Conservation (phyloP, 331 rosid genomes). For the Acacia pycnantha region DNA sequence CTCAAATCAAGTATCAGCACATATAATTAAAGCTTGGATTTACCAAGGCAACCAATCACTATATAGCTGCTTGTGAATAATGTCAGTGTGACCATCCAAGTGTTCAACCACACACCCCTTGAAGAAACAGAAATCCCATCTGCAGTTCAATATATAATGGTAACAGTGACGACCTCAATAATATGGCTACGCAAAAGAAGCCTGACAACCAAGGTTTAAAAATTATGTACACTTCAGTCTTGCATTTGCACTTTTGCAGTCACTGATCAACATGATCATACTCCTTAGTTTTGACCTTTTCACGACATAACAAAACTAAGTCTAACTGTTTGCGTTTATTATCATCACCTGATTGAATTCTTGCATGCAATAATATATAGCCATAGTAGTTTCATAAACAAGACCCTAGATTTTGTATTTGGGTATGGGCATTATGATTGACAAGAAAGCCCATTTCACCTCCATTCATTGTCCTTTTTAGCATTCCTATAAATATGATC, state of each 20-base stretch:
- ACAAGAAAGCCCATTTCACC: conserved; percentile 14
- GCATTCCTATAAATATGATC: not conserved
- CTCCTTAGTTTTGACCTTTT: not conserved
- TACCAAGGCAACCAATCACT: conserved; percentile 89
- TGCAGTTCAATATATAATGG: conserved; percentile 39
- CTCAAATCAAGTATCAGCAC: conserved; percentile 21
- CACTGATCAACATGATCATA: not conserved
- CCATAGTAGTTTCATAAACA: conserved; percentile 21
- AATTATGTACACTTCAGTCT: not conserved
- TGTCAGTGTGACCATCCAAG: conserved; percentile 93
- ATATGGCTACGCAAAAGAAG: conserved; percentile 20
- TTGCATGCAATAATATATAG: conserved; percentile 8
- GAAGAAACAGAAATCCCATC: conserved; percentile 90
- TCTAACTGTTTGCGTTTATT: not conserved
- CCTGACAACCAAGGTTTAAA: conserved; percentile 17
- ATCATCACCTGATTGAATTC: conserved; percentile 6
- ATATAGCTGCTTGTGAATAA: conserved; percentile 76
- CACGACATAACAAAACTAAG: conserved; percentile 2
- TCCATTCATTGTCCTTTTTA: conserved; percentile 14
- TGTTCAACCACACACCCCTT: conserved; percentile 81
- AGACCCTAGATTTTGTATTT: conserved; percentile 23
- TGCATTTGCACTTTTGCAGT: too few relatives aligned
- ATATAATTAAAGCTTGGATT: conserved; percentile 29
- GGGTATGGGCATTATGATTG: conserved; percentile 16
- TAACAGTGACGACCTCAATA: conserved; percentile 15